Evolutionary conservation across 345 rosid genomes (phyloP).

Genomic region (Rhizophora mangle): DNA sequence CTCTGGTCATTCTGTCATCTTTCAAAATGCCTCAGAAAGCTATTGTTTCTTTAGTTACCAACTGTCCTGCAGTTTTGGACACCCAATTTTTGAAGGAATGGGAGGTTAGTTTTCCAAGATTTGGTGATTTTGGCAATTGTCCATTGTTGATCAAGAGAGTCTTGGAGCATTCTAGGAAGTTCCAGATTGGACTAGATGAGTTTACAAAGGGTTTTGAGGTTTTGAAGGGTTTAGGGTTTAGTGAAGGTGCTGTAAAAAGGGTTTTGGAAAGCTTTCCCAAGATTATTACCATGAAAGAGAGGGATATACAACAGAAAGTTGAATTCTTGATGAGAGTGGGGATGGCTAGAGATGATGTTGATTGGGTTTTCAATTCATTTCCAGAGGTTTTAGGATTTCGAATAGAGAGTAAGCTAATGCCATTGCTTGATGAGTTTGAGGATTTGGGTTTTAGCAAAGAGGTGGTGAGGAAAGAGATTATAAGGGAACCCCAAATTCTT

Average conservation of each 20-base stretch:
- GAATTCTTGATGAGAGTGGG: constrained; percentile 50
- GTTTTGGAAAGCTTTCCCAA: constrained; percentile 54
- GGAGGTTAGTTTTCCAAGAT: constrained; percentile 33
- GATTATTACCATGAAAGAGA: constrained; percentile 40
- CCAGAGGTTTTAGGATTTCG: constrained; percentile 53
- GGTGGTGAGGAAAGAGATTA: constrained; percentile 51
- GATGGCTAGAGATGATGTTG: constrained; percentile 36
- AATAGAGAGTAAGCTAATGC: constrained; percentile 51
- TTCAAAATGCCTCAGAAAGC: constrained; percentile 50
- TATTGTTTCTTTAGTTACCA: constrained; percentile 46
- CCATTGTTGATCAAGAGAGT: constrained; percentile 41
- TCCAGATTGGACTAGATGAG: constrained; percentile 46
- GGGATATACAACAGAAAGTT: constrained; percentile 43
- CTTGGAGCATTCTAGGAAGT: constrained; percentile 49
- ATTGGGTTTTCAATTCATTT: constrained; percentile 43
- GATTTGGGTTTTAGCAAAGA: constrained; percentile 52
- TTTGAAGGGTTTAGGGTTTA: constrained; percentile 63
- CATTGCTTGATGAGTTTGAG: constrained; percentile 56
- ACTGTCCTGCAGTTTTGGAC: constrained; percentile 67
- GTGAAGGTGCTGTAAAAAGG: constrained; percentile 41
- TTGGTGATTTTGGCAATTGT: constrained; percentile 25
- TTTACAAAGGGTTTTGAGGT: constrained; percentile 28
- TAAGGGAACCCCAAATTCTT: constrained; percentile 54
- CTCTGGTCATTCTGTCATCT: constrained; percentile 52
- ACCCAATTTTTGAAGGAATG: constrained; percentile 57